Percentiles rank a stretch among this genome's conserved stretches.
Evolutionary conservation across 352 stramenopile genomes (phyloP).

Genomic region (Phytopythium litorale): DNA sequence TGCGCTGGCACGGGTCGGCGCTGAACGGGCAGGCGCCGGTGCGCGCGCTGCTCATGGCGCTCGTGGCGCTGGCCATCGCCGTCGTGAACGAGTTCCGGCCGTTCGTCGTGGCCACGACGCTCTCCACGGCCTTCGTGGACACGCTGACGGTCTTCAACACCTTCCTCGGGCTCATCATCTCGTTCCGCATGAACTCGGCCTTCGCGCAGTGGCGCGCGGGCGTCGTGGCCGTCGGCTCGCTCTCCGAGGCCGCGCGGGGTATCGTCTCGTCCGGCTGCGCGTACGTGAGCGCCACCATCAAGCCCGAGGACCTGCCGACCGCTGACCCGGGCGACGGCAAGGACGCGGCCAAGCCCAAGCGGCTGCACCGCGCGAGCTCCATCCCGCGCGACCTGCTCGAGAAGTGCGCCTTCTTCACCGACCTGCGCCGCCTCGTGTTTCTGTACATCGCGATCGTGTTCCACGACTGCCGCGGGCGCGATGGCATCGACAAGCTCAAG

Average conservation of each 20-base stretch:
- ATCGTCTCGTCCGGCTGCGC: conserved; percentile 71
- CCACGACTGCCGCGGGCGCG: conserved; percentile 63
- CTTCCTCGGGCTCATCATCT: conserved; percentile 75
- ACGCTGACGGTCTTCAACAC: conserved; percentile 86
- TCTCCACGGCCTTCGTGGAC: conserved; percentile 73
- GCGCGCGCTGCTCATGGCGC: conserved; percentile 61
- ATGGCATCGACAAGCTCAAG: conserved; percentile 67
- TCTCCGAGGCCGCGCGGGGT: conserved; percentile 57
- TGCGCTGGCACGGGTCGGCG: conserved; percentile 72
- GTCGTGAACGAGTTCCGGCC: conserved; percentile 45
- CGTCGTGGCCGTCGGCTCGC: conserved; percentile 54
- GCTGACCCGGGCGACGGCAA: conserved; percentile 2
- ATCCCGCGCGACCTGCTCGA: conserved; percentile 58
- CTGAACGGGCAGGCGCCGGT: conserved; percentile 61
- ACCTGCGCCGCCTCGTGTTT: conserved; percentile 73
- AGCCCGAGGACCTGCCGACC: conserved; percentile 12
- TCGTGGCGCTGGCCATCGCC: conserved; percentile 52
- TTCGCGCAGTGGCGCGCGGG: conserved; percentile 76
- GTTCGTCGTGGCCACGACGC: conserved; percentile 60
- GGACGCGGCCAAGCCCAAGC: conserved; percentile 6
- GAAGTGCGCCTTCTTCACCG: conserved; percentile 76
- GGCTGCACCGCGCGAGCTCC: conserved; percentile 1
- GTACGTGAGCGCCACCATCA: conserved; percentile 52
- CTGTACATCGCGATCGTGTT: conserved; percentile 84
- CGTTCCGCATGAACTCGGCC: conserved; percentile 79